These are phyloP conservation scores for Chaetoceros tenuissimus DNA, from an alignment of 108 stramenopile genomes.

Conservation along the genomic window DNA sequence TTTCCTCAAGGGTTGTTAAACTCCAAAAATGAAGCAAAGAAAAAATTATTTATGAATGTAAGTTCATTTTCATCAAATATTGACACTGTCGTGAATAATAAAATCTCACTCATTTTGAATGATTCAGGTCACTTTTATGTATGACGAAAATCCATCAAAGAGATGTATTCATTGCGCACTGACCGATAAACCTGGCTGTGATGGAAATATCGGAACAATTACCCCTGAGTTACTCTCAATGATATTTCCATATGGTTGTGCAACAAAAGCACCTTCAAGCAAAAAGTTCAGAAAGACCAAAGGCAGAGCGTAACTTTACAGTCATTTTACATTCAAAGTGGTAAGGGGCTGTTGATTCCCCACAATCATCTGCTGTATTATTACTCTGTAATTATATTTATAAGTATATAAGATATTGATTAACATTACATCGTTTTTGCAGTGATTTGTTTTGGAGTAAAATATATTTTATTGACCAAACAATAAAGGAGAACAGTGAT, in stretches of 20 bases:
- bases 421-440: too few species aligned
- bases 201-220: slow-evolving; percentile 48
- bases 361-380: too few species aligned
- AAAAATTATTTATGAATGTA: neutral
- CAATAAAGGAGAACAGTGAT: too few species aligned
- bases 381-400: too few species aligned
- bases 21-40: slow-evolving; percentile 7
- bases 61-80: slow-evolving; percentile 8
- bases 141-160: slow-evolving; percentile 52
- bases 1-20: slow-evolving; percentile 15
- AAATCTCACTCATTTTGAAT: slow-evolving; percentile 3
- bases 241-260: slow-evolving; percentile 24
- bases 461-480: too few species aligned
- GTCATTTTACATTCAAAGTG: too few species aligned
- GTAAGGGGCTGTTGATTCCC: too few species aligned
- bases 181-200: slow-evolving; percentile 51
- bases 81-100: slow-evolving; percentile 6
- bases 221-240: slow-evolving; percentile 51
- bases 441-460: too few species aligned
- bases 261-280: too few species aligned
- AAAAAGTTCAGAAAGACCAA: too few species aligned
- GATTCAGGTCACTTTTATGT: slow-evolving; percentile 50
- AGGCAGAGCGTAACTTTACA: too few species aligned
- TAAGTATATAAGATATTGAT: too few species aligned
- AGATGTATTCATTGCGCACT: slow-evolving; percentile 73